These are phyloP conservation scores for Epichloe elymi DNA, from an alignment of 2,329 filamentous ascomycete species.

Conservation along the genomic window DNA sequence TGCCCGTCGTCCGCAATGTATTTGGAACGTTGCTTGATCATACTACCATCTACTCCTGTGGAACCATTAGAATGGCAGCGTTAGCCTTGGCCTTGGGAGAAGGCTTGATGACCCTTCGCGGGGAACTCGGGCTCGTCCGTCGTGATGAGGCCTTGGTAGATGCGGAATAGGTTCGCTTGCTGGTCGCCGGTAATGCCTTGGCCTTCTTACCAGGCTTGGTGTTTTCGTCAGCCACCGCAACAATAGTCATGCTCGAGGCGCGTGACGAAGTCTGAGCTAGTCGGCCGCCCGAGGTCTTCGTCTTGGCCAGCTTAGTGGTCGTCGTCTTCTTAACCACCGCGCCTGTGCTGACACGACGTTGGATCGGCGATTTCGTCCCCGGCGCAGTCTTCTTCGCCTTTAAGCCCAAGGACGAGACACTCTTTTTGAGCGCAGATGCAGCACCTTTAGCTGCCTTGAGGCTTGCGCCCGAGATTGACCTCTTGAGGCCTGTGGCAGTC, in stretches of 20 bases:
- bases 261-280: conserved; percentile 6
- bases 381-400: conserved; percentile 13
- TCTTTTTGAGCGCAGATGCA: conserved; percentile 23
- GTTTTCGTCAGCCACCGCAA: conserved; percentile 5
- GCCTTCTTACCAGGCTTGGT: not conserved
- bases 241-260: conserved; percentile 9
- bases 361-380: conserved; percentile 6
- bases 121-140: not conserved
- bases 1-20: too few relatives aligned
- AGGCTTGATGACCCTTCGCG: conserved; percentile 5
- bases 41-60: not conserved
- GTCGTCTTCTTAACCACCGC: conserved; percentile 17
- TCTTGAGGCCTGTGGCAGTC: conserved; percentile 20
- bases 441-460: conserved; percentile 24
- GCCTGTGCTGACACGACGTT: conserved; percentile 14
- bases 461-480: conserved; percentile 21
- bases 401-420: conserved; percentile 11
- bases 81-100: conserved; percentile 7
- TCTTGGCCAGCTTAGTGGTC: conserved; percentile 10
- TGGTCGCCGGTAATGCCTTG: not conserved
- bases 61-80: conserved; percentile 3
- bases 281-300: conserved; percentile 5
- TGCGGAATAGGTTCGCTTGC: not conserved
- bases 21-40: too few relatives aligned
- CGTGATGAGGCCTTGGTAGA: not conserved